phyloP scores from a whole-genome alignment of 1,284 basidiomycete species.

The Ganoderma boninense region DNA sequence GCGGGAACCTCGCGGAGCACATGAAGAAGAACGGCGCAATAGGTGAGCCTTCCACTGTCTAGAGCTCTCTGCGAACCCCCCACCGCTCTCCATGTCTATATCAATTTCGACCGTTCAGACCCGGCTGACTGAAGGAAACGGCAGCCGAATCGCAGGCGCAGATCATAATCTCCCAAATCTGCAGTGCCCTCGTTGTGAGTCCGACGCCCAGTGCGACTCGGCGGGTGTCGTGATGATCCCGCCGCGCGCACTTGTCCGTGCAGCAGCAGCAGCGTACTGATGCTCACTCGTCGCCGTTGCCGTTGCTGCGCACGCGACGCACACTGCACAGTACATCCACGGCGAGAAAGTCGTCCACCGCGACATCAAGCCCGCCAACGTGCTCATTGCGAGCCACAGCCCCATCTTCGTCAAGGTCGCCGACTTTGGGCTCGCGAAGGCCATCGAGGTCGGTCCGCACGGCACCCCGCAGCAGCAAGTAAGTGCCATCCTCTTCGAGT shows the following conservation, averaged over 20 bases:
- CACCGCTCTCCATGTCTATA: no score
- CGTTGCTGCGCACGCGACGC: no score
- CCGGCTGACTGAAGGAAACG: not conserved
- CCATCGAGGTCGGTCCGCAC: not conserved
- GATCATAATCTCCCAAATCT: not conserved
- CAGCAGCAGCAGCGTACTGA: no score
- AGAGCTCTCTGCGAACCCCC: no score
- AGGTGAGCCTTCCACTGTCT: not conserved
- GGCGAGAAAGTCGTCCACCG: not conserved
- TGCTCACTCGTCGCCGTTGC: no score
- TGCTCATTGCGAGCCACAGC: conserved; percentile 17
- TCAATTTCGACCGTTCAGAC: no score
- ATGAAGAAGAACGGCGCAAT: not conserved
- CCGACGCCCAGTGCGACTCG: no score
- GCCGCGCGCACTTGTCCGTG: conserved; percentile 15
- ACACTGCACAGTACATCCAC: not conserved
- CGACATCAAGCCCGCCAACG: conserved; percentile 1
- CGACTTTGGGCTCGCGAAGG: conserved; percentile 3
- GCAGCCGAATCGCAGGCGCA: not conserved
- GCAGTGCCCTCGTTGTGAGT: not conserved
- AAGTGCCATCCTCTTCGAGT: no score
- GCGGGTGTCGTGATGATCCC: no score
- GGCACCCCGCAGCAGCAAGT: not conserved
- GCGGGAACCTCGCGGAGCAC: not conserved
- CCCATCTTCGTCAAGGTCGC: not conserved